Evolutionary conservation across 495 filamentous ascomycete species (phyloP).

Genomic region (Mycothermus thermophilus): DNA sequence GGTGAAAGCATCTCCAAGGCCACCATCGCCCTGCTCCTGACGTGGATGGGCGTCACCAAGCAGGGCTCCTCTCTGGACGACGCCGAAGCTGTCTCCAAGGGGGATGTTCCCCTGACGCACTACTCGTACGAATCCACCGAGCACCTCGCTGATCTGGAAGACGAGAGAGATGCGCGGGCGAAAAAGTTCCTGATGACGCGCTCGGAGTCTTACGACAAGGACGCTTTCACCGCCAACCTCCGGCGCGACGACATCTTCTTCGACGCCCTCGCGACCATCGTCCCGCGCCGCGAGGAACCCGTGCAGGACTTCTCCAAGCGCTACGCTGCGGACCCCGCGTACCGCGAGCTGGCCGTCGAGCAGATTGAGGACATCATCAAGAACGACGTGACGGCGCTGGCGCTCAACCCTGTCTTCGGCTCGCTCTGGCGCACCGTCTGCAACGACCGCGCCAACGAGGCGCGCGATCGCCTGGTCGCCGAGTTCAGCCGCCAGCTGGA

Average conservation of each 20-base stretch:
- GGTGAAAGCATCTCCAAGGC: slow-evolving; percentile 24
- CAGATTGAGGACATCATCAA: slow-evolving; percentile 27
- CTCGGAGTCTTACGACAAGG: slow-evolving; percentile 4
- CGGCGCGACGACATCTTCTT: slow-evolving; percentile 7
- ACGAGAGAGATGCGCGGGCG: slow-evolving; percentile 7
- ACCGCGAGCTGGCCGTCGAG: slow-evolving; percentile 19
- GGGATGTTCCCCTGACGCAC: slow-evolving; percentile 7
- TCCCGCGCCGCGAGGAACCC: slow-evolving; percentile 14
- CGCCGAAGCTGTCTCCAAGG: too few relatives aligned
- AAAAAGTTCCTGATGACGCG: slow-evolving; percentile 2
- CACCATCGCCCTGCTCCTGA: slow-evolving; percentile 28
- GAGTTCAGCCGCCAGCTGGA: slow-evolving; percentile 24
- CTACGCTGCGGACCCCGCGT: slow-evolving; percentile 22
- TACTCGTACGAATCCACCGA: slow-evolving; percentile 7
- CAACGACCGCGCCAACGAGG: slow-evolving; percentile 26
- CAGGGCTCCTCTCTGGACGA: slow-evolving; percentile 12
- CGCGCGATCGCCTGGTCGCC: slow-evolving; percentile 25
- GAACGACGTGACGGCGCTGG: slow-evolving; percentile 24
- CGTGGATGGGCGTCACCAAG: slow-evolving; percentile 34
- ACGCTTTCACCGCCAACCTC: slow-evolving; percentile 10
- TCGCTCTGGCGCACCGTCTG: slow-evolving; percentile 33
- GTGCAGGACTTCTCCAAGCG: slow-evolving; percentile 24
- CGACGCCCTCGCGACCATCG: slow-evolving; percentile 13
- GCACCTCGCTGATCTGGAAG: slow-evolving; percentile 5
- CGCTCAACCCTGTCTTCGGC: slow-evolving; percentile 36